Base-by-base conservation (phyloP, 2,329 filamentous ascomycete genomes). In the Basipetospora chlamydospora region DNA sequence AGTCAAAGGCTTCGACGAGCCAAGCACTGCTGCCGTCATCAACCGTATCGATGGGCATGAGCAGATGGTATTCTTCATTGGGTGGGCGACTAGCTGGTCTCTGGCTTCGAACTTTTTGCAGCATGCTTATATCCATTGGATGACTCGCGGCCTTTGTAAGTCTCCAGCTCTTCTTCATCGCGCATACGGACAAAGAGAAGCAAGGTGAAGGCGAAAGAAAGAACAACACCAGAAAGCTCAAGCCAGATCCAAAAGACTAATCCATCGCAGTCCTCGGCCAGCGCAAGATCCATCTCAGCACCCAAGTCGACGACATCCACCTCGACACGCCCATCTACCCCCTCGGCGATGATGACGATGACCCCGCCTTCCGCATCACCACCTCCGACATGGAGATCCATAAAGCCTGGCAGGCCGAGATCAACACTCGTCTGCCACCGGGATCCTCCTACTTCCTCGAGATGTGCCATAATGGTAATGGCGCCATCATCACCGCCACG, bases 231-330 rank as follows among this genome's bases (percentile, higher is more conserved):
- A 21, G 22, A 25, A 25, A 6, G 22, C 7, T 25, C n/a, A n/a
- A n/a, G 11, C 10, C 38, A 11, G 23, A 33, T 6, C 22, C 21
- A 21, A 17, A n/a, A 7, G 11, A 33, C 11, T 16, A 17, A 33
- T 26, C 4, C 41, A 11, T 34, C 8, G 5, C 28, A 48, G 46
- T 70, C 42, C 56, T 66, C 8, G 70, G 70, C 15, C 65, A 69
- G 47, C 63, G 68, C 35, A 62, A 70, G 42, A 57, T 66, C 25
- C 63, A 71, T 42, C 52, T 74, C 26, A 67, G 57, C 51, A 66
- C 69, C 8, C 70, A 75, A 46, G 65, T 77, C 22, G 73, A 78
- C 44, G 73, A 78, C 44, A 69, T 78, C 58, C 70, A 76, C 44
- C 55, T 78, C n/a, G 56, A 59, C 26, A 62, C 64, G 3, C 60